Base-by-base conservation (phyloP, 495 filamentous ascomycete species). In the Pseudomonodictys pantanalensis region DNA sequence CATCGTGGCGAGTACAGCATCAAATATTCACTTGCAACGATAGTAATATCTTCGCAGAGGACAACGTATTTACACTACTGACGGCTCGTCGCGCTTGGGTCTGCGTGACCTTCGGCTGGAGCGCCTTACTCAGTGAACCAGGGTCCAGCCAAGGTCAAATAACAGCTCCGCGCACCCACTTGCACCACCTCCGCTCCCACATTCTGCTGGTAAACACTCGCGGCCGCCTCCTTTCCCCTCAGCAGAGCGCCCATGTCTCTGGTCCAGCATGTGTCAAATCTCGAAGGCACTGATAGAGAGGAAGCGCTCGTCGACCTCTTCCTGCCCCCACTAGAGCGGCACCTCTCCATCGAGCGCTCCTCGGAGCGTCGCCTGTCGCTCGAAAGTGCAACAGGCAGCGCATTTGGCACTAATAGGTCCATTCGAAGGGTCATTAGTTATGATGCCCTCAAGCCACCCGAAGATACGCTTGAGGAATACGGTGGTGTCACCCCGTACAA, bases 271-370 rank as follows among this genome's bases (percentile, higher is more conserved):
- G 66, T 72, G 29, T 61, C 62, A 11, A 41, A 58, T 24, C 52
- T 65, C 52, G 69, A 70, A 56, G 69, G 69, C 49, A 66, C 48
- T n/a, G 69, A 72, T 48, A 54, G 66, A 38, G 58, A 68, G 33
- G 61, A 59, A 23, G 61, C 61, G 25, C 55, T 64, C 9, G 61
- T 66, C 20, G 39, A 68, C 60, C 32, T 52, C 25, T 42, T 66
- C 45, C 43, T 57, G 25, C 18, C 56, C 51, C 35, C 51, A 15
- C 54, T 64, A 26, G 54, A 64, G 26, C 61, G 55, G 3, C 33
- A 53, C 1, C 6, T 15, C 5, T 43, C 52, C 23, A 22, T 12
- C 23, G 54, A 59, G 8, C 52, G 35, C 18, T 33, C 22, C 15
- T 26, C 39, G 2, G 33, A 50, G 25, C 49, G 58, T 56, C 64